phyloP scores from a whole-genome alignment of 2,329 filamentous ascomycete genomes.

The Chaetomium strumarium region DNA sequence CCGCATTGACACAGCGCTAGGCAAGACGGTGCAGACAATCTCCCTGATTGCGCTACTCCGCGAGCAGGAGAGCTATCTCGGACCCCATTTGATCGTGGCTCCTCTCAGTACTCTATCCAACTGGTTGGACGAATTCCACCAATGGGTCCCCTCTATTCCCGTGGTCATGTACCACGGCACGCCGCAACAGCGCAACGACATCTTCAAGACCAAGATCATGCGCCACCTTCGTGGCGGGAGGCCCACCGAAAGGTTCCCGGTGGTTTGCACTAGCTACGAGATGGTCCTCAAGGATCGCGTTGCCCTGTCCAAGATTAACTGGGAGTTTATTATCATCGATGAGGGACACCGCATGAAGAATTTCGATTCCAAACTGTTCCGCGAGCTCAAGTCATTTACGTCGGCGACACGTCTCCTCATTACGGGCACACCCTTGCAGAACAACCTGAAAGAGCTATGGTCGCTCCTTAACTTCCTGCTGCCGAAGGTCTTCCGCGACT shows the following conservation, averaged over 20 bases:
- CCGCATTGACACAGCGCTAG: conserved; percentile 33
- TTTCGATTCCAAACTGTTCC: conserved; percentile 84
- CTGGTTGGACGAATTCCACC: conserved; percentile 90
- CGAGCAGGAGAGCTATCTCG: conserved; percentile 75
- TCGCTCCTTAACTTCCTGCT: conserved; percentile 89
- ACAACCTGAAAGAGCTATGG: conserved; percentile 93
- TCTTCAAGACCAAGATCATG: conserved; percentile 68
- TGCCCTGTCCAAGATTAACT: conserved; percentile 74
- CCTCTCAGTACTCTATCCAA: conserved; percentile 89
- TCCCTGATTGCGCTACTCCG: conserved; percentile 79
- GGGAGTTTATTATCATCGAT: conserved; percentile 98
- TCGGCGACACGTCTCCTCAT: conserved; percentile 89
- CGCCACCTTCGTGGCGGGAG: conserved; percentile 57
- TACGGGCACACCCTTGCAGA: conserved; percentile 90
- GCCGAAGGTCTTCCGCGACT: conserved; percentile 86
- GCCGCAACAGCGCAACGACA: conserved; percentile 66
- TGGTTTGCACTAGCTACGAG: conserved; percentile 93
- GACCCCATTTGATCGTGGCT: conserved; percentile 85
- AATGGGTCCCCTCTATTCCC: conserved; percentile 84
- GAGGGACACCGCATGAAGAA: conserved; percentile 98
- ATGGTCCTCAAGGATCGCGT: conserved; percentile 90
- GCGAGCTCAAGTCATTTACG: conserved; percentile 79
- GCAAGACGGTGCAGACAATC: conserved; percentile 90
- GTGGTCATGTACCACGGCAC: conserved; percentile 87
- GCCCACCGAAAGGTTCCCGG: conserved; percentile 66